Evolutionary conservation across 2,329 filamentous ascomycete species (phyloP), one percentile per base, ranked within the genome.

Genomic region (Ceratocystis ficicola): DNA sequence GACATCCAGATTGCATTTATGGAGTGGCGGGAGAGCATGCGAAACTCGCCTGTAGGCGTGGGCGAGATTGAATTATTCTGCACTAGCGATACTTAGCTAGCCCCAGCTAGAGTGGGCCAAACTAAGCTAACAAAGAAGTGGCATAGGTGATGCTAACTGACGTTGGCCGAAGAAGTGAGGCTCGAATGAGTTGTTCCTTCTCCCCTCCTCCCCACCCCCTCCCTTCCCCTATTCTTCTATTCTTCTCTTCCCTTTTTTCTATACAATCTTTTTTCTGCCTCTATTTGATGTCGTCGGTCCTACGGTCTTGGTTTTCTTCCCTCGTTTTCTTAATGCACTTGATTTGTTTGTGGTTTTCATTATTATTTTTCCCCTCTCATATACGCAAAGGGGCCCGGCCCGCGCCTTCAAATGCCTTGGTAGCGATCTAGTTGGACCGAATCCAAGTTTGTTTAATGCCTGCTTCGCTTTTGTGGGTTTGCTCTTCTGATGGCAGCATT

Each of bases 1-100:
- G 94, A 96, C 70, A 94, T 99, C 55, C 90, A 95, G 72, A 91
- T 94, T 71, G 94, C 94, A 3, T 96, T 99, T 73, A 87, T 92
- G 74, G 92, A 95, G 71, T 96, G 92, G 92, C 85, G 89, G 44
- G 91, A 96, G 72, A 79, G 79, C 70, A 78, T 79, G 74, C 61
- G 41, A 22, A 46, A 57, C 32, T 80, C 82, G 63, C 81, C 83
- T 63, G 87, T 86, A 55, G 86, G 87, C 70, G 86, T 95, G 55
- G 91, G 90, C 70, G 91, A 96, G 79, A 95, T 96, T 75, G 89
- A 95, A 74, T 83, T 94, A 68, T 93, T 88, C 77, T 93, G 89
- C 76, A 79, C 86, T 70, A 78, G 83, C 73, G 81, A 80, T 68
- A 77, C 73, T 63, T 71, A 72, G 65, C 44, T 48, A 30, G 17